Evolutionary conservation across 2,329 filamentous ascomycete species (phyloP), one percentile per base, ranked within the genome.

Genomic region (Gaeumannomyces sp.): DNA sequence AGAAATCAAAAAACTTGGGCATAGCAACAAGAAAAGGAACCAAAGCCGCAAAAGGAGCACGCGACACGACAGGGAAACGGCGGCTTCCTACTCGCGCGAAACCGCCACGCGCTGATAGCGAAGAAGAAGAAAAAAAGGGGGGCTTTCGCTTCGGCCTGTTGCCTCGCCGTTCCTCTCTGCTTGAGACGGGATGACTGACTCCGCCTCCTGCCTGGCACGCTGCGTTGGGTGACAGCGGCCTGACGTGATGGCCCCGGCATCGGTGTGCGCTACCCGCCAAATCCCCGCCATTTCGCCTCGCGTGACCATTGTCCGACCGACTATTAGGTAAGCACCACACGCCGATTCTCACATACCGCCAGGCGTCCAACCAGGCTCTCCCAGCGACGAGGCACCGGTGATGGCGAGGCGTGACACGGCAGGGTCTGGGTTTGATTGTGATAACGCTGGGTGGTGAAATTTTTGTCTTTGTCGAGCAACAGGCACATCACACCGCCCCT

Each of bases 141-240:
- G 45, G 45, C 22, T n/a, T 13, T 8, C 22, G 4, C n/a, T 53
- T 53, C 45, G 6, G 45, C 1, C 45, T 22, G 22, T n/a, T n/a
- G 19, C 22, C 19, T 53, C 45, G 45, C 19, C 45, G 45, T n/a
- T 53, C 45, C 45, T 53, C 6, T 6, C 45, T 53, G 53, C 31
- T n/a, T 50, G 45, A 62, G 60, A 62, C 60, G 60, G 27, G 60
- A 62, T 53, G 45, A 56, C 50, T 62, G 60, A 62, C 60, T 62
- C 38, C 33, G 38, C 38, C 33, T 16, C 11, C 35, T 22, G 45
- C 22, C 45, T 38, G 35, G 35, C 19, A n/a, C 22, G 45, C 45
- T 53, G 45, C 45, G 45, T 22, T 11, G 8, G 38, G 45, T n/a
- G 45, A 53, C 45, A n/a, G 45, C 45, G 45, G 45, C 22, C 45